Base-by-base conservation (phyloP, 495 filamentous ascomycete species). In the Aspergillus avenaceus region DNA sequence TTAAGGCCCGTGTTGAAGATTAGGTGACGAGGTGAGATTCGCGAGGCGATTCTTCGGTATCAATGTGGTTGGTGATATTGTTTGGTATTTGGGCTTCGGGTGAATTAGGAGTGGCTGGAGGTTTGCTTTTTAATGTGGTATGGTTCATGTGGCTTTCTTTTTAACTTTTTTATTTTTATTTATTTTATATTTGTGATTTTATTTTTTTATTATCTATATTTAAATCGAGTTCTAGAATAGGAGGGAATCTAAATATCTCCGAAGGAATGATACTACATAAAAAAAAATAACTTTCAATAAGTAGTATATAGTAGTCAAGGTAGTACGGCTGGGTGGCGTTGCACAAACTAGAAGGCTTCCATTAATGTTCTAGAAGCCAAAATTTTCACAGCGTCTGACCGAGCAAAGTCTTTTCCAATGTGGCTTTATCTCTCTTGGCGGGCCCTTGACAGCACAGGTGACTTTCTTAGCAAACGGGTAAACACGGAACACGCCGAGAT, bases 351-450 rank as follows among this genome's bases (percentile, higher is more conserved):
- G 16, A 38, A 45, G n/a, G 37, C 43, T 55, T 55, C 53, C 47
- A 55, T 50, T 3, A 18, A 32, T 12, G 27, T 50, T 55, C 53
- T 55, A 55, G 53, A 55, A 55, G 11, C 42, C 26, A 45, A 45
- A 31, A 45, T 45, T 45, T 47, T 27, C 24, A 50, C 27, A 2
- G 41, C 13, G 23, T 50, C 48, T 43, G 40, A 42, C 40, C 28
- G 14, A 11, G 44, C 25, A 12, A 14, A 36, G 32, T 14, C 13
- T 38, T 38, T n/a, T n/a, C n/a, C n/a, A n/a, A n/a, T n/a, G 34
- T 38, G 34, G 34, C 34, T 45, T 38, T 21, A n/a, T 26, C 32
- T 43, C 18, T n/a, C 23, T 27, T 43, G 41, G 23, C 24, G 9
- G 9, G 9, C 18, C 4, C 25, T 46, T 46, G 12, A 23, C 29